Percentiles rank a stretch among this genome's conserved stretches.
phyloP scores from a whole-genome alignment of 345 rosid genomes.

The Gossypium sturtianum region DNA sequence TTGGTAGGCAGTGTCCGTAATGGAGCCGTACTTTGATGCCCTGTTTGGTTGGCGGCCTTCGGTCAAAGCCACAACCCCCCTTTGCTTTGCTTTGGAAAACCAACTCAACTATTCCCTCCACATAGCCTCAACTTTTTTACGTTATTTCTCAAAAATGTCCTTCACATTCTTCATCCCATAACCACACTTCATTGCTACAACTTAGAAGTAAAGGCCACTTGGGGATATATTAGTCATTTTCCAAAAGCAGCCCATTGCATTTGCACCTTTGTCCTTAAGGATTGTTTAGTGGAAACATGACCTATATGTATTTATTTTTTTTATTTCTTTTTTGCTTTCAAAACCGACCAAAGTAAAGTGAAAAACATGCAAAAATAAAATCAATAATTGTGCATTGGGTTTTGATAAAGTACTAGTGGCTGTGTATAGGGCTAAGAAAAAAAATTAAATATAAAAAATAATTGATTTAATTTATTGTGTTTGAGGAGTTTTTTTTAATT shows the following conservation, averaged over 20 bases:
- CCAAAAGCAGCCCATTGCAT: background rate
- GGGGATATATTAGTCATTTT: conserved; percentile 12
- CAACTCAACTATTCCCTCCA: background rate
- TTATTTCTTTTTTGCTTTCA: background rate
- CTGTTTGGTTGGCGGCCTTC: background rate
- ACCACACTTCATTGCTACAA: background rate
- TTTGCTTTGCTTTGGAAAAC: background rate
- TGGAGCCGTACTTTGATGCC: background rate
- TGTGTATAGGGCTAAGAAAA: too few relatives aligned
- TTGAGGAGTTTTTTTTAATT: too few relatives aligned
- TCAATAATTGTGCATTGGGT: conserved; percentile 29
- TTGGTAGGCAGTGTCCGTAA: background rate
- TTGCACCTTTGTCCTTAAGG: conserved; percentile 12
- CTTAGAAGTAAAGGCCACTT: background rate
- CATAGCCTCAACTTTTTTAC: background rate
- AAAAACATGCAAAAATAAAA: background rate
- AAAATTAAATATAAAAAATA: too few relatives aligned
- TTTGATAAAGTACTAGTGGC: conserved; percentile 19
- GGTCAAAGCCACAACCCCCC: background rate
- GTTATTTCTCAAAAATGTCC: background rate
- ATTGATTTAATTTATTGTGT: too few relatives aligned
- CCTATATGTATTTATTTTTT: background rate
- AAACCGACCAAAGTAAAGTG: background rate
- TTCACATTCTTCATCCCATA: background rate
- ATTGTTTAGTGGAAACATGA: conserved; percentile 7